phyloP scores from a whole-genome alignment of 2,329 filamentous ascomycete species.

The Cladosporium sp. region DNA sequence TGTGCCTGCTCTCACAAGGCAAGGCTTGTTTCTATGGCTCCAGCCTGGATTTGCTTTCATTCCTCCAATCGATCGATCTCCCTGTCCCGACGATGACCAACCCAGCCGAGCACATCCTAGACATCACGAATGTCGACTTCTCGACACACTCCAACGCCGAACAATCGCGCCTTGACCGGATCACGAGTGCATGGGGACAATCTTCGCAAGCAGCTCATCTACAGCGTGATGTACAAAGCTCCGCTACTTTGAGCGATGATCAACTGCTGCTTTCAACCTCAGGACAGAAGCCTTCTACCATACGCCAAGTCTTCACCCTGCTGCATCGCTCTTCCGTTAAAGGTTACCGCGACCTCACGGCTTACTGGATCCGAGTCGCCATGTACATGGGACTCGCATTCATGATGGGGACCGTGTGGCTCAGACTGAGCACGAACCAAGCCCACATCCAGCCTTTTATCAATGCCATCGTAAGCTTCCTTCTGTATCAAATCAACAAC shows the following conservation, averaged over 20 bases:
- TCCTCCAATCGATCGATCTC: constrained; percentile 62
- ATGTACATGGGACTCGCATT: constrained; percentile 79
- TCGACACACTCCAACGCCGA: constrained; percentile 30
- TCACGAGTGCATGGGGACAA: not conserved
- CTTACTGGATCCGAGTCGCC: constrained; percentile 73
- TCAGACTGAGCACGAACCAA: constrained; percentile 68
- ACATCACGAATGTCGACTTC: constrained; percentile 76
- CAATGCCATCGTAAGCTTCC: constrained; percentile 62
- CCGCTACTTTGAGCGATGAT: not conserved
- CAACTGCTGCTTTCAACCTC: constrained; percentile 31
- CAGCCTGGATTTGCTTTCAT: constrained; percentile 52
- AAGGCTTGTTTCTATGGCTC: constrained; percentile 70
- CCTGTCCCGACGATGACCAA: constrained; percentile 68
- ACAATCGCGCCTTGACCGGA: not conserved
- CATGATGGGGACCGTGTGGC: constrained; percentile 84
- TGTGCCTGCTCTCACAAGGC: constrained; percentile 69
- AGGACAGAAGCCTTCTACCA: not conserved
- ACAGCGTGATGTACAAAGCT: constrained; percentile 12
- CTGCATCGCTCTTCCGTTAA: constrained; percentile 80
- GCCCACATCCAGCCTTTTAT: constrained; percentile 73
- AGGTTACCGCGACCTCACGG: constrained; percentile 75
- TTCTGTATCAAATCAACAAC: too few relatives aligned
- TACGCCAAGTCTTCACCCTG: constrained; percentile 52
- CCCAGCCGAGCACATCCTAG: constrained; percentile 73
- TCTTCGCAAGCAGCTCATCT: not conserved